Base-by-base conservation (phyloP, 371 early-diverging fungal genomes). In the Mortierella sp. region DNA sequence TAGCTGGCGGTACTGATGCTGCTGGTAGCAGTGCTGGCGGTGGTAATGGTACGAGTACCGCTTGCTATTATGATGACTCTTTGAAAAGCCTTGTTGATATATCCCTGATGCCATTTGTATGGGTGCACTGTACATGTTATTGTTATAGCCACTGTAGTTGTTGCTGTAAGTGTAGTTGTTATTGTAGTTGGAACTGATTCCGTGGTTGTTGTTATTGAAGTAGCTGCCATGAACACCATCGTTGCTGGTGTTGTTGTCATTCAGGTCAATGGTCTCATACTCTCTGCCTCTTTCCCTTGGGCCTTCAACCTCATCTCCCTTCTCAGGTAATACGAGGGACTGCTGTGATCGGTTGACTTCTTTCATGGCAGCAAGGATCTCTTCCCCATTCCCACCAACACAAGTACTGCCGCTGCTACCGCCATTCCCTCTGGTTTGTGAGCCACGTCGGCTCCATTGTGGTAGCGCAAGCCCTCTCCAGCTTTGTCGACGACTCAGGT, bases 291-390 rank as follows among this genome's bases (percentile, higher is more conserved):
- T 27, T 3, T 21, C n/a, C n/a, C 48, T 16, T 23, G 24, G 54
- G 5, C 9, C 26, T 16, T 16, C 30, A 45, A 26, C 3, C 13
- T 34, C 30, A 7, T 41, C 31, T 12, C 21, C 19, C 7, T 18
- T 30, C 27, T 3, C 24, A 3, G 34, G 9, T 21, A 9, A n/a
- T 13, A 5, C 42, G 1, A 9, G n/a, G n/a, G 43, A 18, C 21
- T 31, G 50, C 8, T 31, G n/a, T n/a, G n/a, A 46, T 26, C 39
- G 19, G 47, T 71, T 60, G 23, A 46, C 60, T 21, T 56, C 51
- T 14, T 60, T 71, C 71, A 71, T 64, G 18, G 65, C 61, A 18
- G 47, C 71, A 10, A 71, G 61, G 9, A 65, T 50, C 39, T 71
- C 65, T 9, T 64, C 45, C 19, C 65, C 71, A 12, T 49, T 49